phyloP scores from a whole-genome alignment of 2,329 filamentous ascomycete genomes.

The Verticillium longisporum region DNA sequence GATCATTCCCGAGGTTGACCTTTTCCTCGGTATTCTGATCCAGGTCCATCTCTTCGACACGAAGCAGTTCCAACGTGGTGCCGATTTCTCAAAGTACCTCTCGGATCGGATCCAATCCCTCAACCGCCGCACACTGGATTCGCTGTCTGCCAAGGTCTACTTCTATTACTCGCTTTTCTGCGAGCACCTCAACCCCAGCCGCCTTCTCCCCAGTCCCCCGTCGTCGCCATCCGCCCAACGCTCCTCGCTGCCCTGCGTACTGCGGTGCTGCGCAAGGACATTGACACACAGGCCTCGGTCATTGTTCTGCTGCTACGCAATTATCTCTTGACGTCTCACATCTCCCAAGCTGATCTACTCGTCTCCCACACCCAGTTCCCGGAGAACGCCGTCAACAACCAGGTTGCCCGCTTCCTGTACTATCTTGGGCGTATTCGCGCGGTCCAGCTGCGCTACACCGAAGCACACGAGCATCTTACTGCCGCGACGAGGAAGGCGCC shows the following conservation, averaged over 20 bases:
- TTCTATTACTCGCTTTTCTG: conserved; percentile 97
- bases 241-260: conserved; percentile 86
- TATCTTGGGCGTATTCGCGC: conserved; percentile 95
- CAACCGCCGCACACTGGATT: conserved; percentile 91
- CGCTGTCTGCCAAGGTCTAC: conserved; percentile 90
- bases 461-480: conserved; percentile 89
- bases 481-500: conserved; percentile 94
- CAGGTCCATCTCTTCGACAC: conserved; percentile 87
- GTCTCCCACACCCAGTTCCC: conserved; percentile 96
- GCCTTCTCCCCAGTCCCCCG: conserved; percentile 79
- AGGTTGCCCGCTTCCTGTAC: conserved; percentile 95
- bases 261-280: conserved; percentile 92
- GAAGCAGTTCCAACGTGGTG: conserved; percentile 73
- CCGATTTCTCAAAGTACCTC: conserved; percentile 76
- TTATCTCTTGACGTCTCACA: conserved; percentile 93
- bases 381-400: conserved; percentile 90
- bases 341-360: conserved; percentile 90
- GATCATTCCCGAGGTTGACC: conserved; percentile 76
- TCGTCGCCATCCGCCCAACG: conserved; percentile 79
- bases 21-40: conserved; percentile 78
- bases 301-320: conserved; percentile 93
- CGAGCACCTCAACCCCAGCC: conserved; percentile 81
- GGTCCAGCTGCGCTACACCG: conserved; percentile 93
- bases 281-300: conserved; percentile 93
- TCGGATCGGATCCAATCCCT: conserved; percentile 79